Base-by-base conservation (phyloP, 2,329 filamentous ascomycete species). In the Fusarium sp. region DNA sequence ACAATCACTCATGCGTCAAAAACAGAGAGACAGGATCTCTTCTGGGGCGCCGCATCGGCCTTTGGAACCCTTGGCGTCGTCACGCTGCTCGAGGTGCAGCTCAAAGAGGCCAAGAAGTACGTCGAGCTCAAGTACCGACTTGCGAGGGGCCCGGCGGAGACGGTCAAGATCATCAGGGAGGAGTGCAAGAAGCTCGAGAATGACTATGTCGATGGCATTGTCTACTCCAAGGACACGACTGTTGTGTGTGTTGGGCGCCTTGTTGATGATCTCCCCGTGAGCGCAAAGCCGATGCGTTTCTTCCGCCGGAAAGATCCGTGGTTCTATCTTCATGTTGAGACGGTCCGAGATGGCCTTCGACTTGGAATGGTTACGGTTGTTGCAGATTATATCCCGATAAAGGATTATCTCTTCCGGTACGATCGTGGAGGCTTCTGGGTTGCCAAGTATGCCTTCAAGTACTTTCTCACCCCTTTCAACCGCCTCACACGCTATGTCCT, bases 351-450 rank as follows among this genome's bases (percentile, higher is more conserved):
- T 67, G 68, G 73, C 52, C 70, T 84, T 22, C 58, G 66, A 11
- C 57, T 59, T 47, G 73, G 65, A 50, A 74, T 38, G 45, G 77
- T 18, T 31, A 68, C 76, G 13, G 79, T 69, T 6, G 76, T 70
- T 3, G 80, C 85, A 7, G 89, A 93, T 67, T 88, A 88, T 66
- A 86, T 93, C 2, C 91, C 91, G 0, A 75, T 93, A 1, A 82
- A 83, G 3, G 91, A 93, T 77, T 94, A 94, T 80, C 88, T 93
- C 68, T 94, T 94, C 81, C 88, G 92, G 18, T 93, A 92, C 82
- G 91, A 94, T 79, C 88, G 91, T 38, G 92, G 91, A 56, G 91
- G 88, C 4, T 93, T 93, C 82, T 94, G 91, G 92, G 89, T 89
- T 5, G 91, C 89, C 11, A 83, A 83, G 25, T 89, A 91, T 66